A percentile compares a stretch with the other conserved stretches of the same genome.
Evolutionary conservation across 371 early-diverging fungal genomes (phyloP).

Genomic region (Sporodiniella umbellata): DNA sequence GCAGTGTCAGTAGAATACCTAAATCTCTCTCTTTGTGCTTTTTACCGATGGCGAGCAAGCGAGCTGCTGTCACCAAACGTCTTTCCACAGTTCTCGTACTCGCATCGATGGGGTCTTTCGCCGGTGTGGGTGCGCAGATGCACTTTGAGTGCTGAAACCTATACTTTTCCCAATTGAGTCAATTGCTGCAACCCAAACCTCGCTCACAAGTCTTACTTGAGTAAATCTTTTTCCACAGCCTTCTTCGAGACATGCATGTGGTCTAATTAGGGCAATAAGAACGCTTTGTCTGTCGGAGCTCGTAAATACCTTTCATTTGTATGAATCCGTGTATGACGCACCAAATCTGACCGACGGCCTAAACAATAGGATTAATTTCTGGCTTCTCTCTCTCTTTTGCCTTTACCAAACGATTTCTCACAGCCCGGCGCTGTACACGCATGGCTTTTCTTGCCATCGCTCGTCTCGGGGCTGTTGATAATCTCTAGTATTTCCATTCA

Average conservation of each 20-base stretch:
- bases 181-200: too few species aligned
- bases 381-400: too few species aligned
- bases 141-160: conserved; percentile 69
- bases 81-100: conserved; percentile 49
- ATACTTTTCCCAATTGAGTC: too few species aligned
- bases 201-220: conserved; percentile 39
- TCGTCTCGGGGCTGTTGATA: conserved; percentile 43
- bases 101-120: conserved; percentile 68
- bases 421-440: conserved; percentile 55
- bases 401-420: conserved; percentile 57
- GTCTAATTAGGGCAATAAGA: conserved; percentile 31
- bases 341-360: conserved; percentile 58
- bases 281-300: too few species aligned
- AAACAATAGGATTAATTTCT: not conserved
- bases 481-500: conserved; percentile 61
- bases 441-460: conserved; percentile 33
- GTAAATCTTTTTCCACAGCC: conserved; percentile 69
- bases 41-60: conserved; percentile 33
- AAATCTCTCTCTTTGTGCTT: not conserved
- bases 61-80: conserved; percentile 57
- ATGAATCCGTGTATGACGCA: conserved; percentile 68
- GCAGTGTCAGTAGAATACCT: not conserved
- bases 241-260: conserved; percentile 55
- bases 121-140: conserved; percentile 73
- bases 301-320: conserved; percentile 61